Base-by-base conservation (phyloP, 2,329 filamentous ascomycete genomes). In the Magnaporthiopsis incrustans region DNA sequence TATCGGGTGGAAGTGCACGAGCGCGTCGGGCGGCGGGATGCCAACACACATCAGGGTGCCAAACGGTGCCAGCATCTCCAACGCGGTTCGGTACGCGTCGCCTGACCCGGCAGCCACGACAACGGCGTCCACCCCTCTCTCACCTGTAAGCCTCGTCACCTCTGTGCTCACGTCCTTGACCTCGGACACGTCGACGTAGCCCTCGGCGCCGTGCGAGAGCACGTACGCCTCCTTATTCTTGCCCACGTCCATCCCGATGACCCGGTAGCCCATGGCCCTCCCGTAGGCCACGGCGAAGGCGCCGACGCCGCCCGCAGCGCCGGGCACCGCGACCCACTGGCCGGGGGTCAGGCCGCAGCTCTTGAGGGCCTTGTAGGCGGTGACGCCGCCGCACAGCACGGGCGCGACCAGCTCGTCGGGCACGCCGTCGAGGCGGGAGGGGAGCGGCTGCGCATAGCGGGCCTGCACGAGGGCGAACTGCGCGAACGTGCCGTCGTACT, bases 331-430 rank as follows among this genome's bases (percentile, higher is more conserved):
- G 1, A 78, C 66, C 71, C 72, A 77, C 62, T 75, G 70, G 2
- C 77, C 76, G 0, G 74, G 73, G 0, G 65, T 68, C 5, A 72
- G 65, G 4, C 64, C 68, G 38, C 72, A 73, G 1, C 65, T 66
- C 67, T 77, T 78, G 60, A 78, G 62, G 0, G 76, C 77, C 67
- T 76, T 77, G 66, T 79, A 80, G 0, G 77, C 77, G 0, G 78
- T 79, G 0, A 79, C 76, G 0, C 78, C 78, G 0, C 73, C 77
- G 63, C 78, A 80, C 38, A 80, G 65, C 8, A 79, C 72, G 0
- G 78, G 78, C 2, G 76, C 77, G 0, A 79, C 68, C 5, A 70
- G 59, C 60, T 78, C 75, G 59, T 78, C 77, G 0, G 69, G 64
- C 6, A 75, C 59, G 18, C 65, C 68, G 2, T 73, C 71, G 1